A percentile compares a stretch with the other conserved stretches of the same genome.
phyloP scores from a whole-genome alignment of 768 basidiomycete species.

The Mycena rosella region DNA sequence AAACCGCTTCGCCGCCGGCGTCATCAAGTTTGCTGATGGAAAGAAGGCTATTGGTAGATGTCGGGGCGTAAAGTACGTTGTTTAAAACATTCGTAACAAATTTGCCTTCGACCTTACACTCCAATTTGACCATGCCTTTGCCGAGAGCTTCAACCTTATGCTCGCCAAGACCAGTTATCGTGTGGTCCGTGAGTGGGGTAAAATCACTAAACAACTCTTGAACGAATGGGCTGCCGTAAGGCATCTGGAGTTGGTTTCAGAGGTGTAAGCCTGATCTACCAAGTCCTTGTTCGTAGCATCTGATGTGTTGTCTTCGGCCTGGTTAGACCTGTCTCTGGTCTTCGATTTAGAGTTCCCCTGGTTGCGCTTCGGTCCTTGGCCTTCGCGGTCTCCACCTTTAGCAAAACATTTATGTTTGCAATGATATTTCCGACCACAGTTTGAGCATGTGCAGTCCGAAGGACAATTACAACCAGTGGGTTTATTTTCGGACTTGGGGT shows the following conservation, averaged over 20 bases:
- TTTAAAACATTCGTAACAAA: constrained; percentile 5
- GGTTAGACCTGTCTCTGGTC: background rate
- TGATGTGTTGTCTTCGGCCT: background rate
- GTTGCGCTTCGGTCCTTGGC: constrained; percentile 1
- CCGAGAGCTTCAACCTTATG: constrained; percentile 6
- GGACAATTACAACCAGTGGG: constrained; percentile 8
- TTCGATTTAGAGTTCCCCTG: background rate
- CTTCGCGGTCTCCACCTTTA: constrained; percentile 3
- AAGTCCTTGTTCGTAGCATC: background rate
- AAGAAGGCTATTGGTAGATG: background rate
- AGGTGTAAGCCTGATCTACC: background rate
- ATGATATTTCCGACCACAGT: constrained; percentile 11
- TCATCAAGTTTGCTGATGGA: constrained; percentile 9
- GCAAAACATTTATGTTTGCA: constrained; percentile 11
- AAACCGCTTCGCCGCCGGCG: constrained; percentile 9
- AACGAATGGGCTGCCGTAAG: too few relatives aligned
- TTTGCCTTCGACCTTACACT: background rate
- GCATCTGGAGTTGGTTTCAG: background rate
- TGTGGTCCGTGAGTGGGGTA: constrained; percentile 7
- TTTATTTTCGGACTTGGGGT: constrained; percentile 15
- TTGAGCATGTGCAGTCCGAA: constrained; percentile 9
- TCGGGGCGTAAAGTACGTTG: background rate
- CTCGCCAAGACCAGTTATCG: constrained; percentile 2
- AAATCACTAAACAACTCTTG: background rate
- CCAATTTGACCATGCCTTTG: constrained; percentile 1